These are phyloP conservation scores for Candida germanica DNA, from an alignment of 805 yeast species.

Conservation along the genomic window DNA sequence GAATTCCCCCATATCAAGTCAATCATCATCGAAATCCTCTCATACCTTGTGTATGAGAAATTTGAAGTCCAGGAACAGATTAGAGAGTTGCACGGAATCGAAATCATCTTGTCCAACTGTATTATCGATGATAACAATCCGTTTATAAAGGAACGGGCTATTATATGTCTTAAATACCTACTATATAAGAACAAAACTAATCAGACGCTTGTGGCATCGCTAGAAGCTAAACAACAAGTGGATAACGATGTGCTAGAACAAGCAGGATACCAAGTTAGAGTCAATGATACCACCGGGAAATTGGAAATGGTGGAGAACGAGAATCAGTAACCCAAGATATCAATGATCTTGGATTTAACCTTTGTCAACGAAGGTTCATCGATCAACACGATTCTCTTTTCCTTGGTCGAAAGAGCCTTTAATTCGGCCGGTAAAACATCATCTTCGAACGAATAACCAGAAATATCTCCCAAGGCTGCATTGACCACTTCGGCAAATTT, in stretches of 20 bases:
- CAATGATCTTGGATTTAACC: slow-evolving; percentile 72
- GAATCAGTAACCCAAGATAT: slow-evolving; percentile 45
- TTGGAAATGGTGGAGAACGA: slow-evolving; percentile 1
- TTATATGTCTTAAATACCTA: slow-evolving; percentile 70
- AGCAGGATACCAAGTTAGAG: slow-evolving; percentile 73
- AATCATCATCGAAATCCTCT: slow-evolving; percentile 61
- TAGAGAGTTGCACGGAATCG: slow-evolving; percentile 65
- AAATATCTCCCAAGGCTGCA: slow-evolving; percentile 61
- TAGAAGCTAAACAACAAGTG: slow-evolving; percentile 72
- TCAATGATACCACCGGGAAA: slow-evolving; percentile 2
- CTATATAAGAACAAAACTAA: slow-evolving; percentile 63
- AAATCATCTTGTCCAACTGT: slow-evolving; percentile 72
- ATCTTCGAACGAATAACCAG: slow-evolving; percentile 78
- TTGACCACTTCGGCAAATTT: slow-evolving; percentile 96
- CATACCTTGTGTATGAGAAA: slow-evolving; percentile 53
- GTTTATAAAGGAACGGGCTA: slow-evolving; percentile 77
- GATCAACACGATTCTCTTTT: slow-evolving; percentile 70
- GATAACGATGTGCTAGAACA: slow-evolving; percentile 55
- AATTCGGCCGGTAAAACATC: slow-evolving; percentile 90
- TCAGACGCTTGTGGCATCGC: slow-evolving; percentile 68
- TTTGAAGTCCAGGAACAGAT: slow-evolving; percentile 62
- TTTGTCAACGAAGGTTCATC: slow-evolving; percentile 70
- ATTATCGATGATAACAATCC: slow-evolving; percentile 88
- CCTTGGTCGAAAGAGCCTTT: slow-evolving; percentile 63
- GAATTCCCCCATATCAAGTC: slow-evolving; percentile 58